A percentile compares a stretch with the other conserved stretches of the same genome.
These are phyloP conservation scores for Handroanthus guayacan DNA, from an alignment of 257 asterid species.

Conservation along the genomic window DNA sequence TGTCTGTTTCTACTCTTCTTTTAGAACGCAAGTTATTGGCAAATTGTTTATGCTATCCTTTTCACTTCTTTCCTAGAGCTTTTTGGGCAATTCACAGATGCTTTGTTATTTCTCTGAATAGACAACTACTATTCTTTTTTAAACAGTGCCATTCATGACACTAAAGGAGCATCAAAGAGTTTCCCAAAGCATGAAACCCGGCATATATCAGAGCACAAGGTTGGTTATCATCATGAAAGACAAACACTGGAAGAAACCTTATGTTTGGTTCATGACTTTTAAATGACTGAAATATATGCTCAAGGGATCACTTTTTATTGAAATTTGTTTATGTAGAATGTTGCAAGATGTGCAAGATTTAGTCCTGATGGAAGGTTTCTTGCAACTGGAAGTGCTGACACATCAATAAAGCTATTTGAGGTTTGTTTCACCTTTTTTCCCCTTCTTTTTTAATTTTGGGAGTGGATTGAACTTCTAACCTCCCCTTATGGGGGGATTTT, in stretches of 20 bases:
- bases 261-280: conserved; percentile 22
- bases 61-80: conserved; percentile 17
- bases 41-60: conserved; percentile 18
- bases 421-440: no score
- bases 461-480: no score
- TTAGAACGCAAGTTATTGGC: not conserved
- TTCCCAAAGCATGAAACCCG: conserved; percentile 80
- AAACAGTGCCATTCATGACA: conserved; percentile 60
- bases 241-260: conserved; percentile 29
- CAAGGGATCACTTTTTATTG: conserved; percentile 23
- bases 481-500: no score
- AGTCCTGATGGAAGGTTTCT: conserved; percentile 90
- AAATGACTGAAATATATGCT: conserved; percentile 26
- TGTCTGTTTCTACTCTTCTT: no score
- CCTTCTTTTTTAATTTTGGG: no score
- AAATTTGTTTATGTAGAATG: conserved; percentile 53
- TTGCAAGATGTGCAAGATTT: conserved; percentile 85
- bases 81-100: conserved; percentile 27
- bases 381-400: conserved; percentile 91
- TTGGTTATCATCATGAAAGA: conserved; percentile 37
- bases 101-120: conserved; percentile 6
- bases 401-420: conserved; percentile 85
- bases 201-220: conserved; percentile 91
- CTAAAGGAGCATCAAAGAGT: conserved; percentile 71
- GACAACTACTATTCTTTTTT: conserved; percentile 20